These are phyloP conservation scores for Coccomyxa subellipsoidea DNA, from an alignment of 163 green algal species.

Conservation along the genomic window DNA sequence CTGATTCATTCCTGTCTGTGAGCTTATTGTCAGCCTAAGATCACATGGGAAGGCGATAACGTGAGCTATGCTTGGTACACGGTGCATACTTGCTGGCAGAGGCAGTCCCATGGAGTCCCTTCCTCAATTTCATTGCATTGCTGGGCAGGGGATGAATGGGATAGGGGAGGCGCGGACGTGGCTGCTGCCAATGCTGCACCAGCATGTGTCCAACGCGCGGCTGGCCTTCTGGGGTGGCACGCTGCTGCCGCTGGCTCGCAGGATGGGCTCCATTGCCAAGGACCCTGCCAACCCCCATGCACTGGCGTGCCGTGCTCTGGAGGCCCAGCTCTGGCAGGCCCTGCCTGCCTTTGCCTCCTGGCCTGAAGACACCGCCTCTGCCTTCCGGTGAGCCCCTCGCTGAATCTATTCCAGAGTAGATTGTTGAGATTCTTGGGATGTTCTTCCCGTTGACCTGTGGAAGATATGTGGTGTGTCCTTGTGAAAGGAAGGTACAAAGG, in stretches of 20 bases:
- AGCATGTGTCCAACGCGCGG: constrained; percentile 53
- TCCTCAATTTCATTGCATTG: background rate
- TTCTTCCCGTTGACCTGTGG: too few species aligned
- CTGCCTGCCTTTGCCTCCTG: constrained; percentile 81
- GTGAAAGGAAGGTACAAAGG: too few species aligned
- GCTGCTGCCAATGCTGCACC: constrained; percentile 84
- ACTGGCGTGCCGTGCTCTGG: constrained; percentile 54
- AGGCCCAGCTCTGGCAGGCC: constrained; percentile 74
- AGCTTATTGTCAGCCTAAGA: too few species aligned
- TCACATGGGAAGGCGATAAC: too few species aligned
- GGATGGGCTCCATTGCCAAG: constrained; percentile 41
- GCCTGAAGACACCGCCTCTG: constrained; percentile 60
- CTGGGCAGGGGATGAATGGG: constrained; percentile 48
- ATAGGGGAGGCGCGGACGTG: constrained; percentile 72
- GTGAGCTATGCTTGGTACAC: too few species aligned
- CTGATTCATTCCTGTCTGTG: too few species aligned
- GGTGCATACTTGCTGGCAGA: too few species aligned
- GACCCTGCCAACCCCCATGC: constrained; percentile 22
- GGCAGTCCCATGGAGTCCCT: too few species aligned
- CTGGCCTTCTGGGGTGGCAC: constrained; percentile 69
- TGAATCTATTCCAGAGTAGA: too few species aligned
- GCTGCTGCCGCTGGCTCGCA: constrained; percentile 68
- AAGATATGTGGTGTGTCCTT: too few species aligned
- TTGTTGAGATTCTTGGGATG: too few species aligned
- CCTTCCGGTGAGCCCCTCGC: constrained; percentile 46